A percentile compares a stretch with the other conserved stretches of the same genome.
These are phyloP conservation scores for Umbelopsis sp. DNA, from an alignment of 371 early-diverging fungal genomes.

Conservation along the genomic window DNA sequence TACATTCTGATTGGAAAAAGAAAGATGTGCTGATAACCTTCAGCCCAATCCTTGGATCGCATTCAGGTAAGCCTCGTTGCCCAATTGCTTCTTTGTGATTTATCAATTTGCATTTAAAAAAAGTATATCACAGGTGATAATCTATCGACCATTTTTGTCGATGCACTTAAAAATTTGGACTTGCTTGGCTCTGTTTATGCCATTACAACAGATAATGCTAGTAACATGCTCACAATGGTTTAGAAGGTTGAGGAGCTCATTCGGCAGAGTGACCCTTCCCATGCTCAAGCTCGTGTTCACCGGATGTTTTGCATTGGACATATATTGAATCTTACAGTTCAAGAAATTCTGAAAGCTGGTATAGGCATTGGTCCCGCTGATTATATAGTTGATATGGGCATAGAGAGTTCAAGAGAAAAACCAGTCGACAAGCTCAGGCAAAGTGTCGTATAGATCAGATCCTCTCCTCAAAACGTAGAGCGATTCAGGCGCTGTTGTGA, in stretches of 20 bases:
- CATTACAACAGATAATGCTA: slow-evolving; percentile 33
- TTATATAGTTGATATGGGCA: background rate
- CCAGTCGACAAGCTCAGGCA: slow-evolving; percentile 23
- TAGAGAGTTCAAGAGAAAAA: background rate
- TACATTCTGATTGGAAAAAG: slow-evolving; percentile 22
- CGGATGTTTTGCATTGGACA: slow-evolving; percentile 24
- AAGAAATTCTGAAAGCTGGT: slow-evolving; percentile 25
- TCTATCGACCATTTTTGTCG: slow-evolving; percentile 21
- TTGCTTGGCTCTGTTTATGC: slow-evolving; percentile 22
- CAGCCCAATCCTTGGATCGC: slow-evolving; percentile 23
- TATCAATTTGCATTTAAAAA: background rate
- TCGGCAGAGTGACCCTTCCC: slow-evolving; percentile 5
- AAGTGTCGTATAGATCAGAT: slow-evolving; percentile 27
- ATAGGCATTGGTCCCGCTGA: slow-evolving; percentile 11
- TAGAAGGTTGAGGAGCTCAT: slow-evolving; percentile 10
- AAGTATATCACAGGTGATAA: slow-evolving; percentile 17
- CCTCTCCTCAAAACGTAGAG: slow-evolving; percentile 26
- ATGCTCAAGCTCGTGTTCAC: slow-evolving; percentile 20
- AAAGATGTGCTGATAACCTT: slow-evolving; percentile 27
- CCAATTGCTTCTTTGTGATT: background rate
- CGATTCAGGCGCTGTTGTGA: slow-evolving; percentile 14
- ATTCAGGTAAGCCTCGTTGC: slow-evolving; percentile 7
- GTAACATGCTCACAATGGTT: slow-evolving; percentile 29
- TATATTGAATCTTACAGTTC: slow-evolving; percentile 32
- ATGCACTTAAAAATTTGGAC: slow-evolving; percentile 23